Evolutionary conservation across 192 early-diverging fungal genomes (phyloP).

Genomic region (Entrophospora sp.): DNA sequence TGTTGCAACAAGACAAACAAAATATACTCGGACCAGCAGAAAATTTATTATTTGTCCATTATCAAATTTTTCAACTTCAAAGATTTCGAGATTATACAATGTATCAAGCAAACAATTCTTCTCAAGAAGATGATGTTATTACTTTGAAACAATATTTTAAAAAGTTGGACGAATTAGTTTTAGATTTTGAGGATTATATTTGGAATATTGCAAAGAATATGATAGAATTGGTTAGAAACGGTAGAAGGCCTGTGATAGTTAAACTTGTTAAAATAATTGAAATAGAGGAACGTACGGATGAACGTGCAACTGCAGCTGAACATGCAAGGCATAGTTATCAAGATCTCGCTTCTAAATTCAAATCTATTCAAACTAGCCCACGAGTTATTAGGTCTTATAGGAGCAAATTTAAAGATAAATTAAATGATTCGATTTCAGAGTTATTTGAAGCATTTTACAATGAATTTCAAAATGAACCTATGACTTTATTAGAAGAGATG

Average conservation of each 20-base stretch:
- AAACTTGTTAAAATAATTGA: conserved; percentile 90
- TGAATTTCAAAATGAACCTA: conserved; percentile 47
- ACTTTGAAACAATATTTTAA: conserved; percentile 82
- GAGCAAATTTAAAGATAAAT: conserved; percentile 64
- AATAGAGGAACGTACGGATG: conserved; percentile 80
- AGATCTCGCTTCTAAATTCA: conserved; percentile 32
- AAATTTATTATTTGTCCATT: conserved; percentile 84
- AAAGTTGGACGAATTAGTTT: conserved; percentile 65
- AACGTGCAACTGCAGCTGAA: conserved; percentile 45
- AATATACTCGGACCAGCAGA: conserved; percentile 59
- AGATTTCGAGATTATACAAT: conserved; percentile 77
- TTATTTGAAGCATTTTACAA: conserved; percentile 57
- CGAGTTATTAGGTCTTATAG: conserved; percentile 61
- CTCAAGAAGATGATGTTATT: conserved; percentile 65
- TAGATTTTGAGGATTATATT: conserved; percentile 78
- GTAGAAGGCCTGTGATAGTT: conserved; percentile 63
- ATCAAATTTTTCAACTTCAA: conserved; percentile 77
- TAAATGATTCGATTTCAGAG: conserved; percentile 56
- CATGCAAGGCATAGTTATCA: conserved; percentile 37
- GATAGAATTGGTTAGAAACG: conserved; percentile 66
- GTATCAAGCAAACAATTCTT: conserved; percentile 53
- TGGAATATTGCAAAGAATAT: conserved; percentile 75
- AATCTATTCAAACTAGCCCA: conserved; percentile 31
- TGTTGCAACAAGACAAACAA: conserved; percentile 58
- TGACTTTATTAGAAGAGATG: conserved; percentile 50